A percentile compares a stretch with the other conserved stretches of the same genome.
These are phyloP conservation scores for Erodium texanum DNA, from an alignment of 441 rosid species.

Conservation along the genomic window DNA sequence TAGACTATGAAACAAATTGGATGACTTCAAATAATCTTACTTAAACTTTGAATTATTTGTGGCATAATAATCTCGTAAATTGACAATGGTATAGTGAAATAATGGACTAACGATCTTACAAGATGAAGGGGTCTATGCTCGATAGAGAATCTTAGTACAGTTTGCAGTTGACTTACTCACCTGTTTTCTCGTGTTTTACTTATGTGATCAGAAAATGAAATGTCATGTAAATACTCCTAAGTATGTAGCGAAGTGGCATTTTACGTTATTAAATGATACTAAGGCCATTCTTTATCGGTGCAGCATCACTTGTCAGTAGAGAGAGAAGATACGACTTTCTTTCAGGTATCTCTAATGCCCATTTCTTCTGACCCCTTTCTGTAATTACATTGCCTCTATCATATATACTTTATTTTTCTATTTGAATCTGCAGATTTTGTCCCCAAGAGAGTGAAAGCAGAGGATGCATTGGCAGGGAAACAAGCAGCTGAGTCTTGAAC, in stretches of 20 bases:
- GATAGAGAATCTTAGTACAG: too few species aligned
- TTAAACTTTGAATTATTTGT: not conserved
- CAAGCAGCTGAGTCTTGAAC: conserved; percentile 27
- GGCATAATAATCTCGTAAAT: not conserved
- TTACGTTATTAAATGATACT: not conserved
- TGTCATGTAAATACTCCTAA: not conserved
- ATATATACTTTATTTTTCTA: not conserved
- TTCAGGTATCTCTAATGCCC: conserved; percentile 46
- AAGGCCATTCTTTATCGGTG: conserved; percentile 13
- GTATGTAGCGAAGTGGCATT: conserved; percentile 6
- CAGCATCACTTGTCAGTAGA: conserved; percentile 64
- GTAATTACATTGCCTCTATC: not conserved
- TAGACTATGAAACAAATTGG: not conserved
- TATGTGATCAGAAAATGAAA: too few species aligned
- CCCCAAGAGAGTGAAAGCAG: conserved; percentile 65
- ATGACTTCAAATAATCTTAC: not conserved
- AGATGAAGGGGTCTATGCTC: not conserved
- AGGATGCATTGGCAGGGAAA: conserved; percentile 47
- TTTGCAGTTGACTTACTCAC: not conserved
- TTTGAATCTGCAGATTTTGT: conserved; percentile 44
- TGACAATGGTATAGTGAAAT: not conserved
- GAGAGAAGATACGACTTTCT: conserved; percentile 64
- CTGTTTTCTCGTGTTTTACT: too few species aligned
- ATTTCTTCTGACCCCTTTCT: not conserved
- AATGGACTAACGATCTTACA: not conserved